Conservation (phyloP, 495 filamentous ascomycete species). For the Trichoderma gamsii region DNA sequence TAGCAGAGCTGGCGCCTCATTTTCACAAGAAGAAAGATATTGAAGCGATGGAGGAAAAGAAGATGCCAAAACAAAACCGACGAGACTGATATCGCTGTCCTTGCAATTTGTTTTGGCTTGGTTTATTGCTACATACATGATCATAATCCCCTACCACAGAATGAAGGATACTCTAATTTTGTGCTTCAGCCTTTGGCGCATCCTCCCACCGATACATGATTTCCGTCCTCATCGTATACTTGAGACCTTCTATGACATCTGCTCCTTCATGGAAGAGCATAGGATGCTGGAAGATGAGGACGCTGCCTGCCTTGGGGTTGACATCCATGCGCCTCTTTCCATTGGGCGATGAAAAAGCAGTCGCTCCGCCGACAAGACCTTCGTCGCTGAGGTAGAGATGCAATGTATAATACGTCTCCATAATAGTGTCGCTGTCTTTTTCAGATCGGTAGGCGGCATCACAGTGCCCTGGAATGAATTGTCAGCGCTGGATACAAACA, state of each 20-base stretch:
- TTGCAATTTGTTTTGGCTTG: neutral
- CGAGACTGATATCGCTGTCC: neutral
- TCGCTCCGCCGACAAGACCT: constrained; percentile 54
- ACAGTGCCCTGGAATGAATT: constrained; percentile 52
- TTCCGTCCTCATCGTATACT: constrained; percentile 74
- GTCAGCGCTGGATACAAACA: neutral
- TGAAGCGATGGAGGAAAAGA: constrained; percentile 73
- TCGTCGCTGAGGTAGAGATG: constrained; percentile 75
- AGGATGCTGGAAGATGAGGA: constrained; percentile 73
- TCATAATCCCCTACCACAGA: neutral
- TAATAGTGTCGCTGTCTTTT: constrained; percentile 35
- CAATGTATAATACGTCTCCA: constrained; percentile 65
- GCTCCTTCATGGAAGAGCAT: constrained; percentile 66
- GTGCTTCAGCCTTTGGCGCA: neutral
- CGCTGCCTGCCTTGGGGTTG: constrained; percentile 61
- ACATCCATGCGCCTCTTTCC: constrained; percentile 51
- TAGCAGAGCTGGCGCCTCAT: constrained; percentile 89
- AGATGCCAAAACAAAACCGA: constrained; percentile 32
- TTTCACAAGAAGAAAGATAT: constrained; percentile 92
- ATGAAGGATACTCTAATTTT: neutral
- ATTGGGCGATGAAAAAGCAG: constrained; percentile 52
- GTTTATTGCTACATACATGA: neutral
- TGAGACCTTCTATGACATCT: constrained; percentile 63
- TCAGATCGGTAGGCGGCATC: constrained; percentile 63
- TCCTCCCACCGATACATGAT: constrained; percentile 55